These are phyloP conservation scores for Phytophthora gonapodyides DNA, from an alignment of 352 stramenopile species.

Conservation along the genomic window DNA sequence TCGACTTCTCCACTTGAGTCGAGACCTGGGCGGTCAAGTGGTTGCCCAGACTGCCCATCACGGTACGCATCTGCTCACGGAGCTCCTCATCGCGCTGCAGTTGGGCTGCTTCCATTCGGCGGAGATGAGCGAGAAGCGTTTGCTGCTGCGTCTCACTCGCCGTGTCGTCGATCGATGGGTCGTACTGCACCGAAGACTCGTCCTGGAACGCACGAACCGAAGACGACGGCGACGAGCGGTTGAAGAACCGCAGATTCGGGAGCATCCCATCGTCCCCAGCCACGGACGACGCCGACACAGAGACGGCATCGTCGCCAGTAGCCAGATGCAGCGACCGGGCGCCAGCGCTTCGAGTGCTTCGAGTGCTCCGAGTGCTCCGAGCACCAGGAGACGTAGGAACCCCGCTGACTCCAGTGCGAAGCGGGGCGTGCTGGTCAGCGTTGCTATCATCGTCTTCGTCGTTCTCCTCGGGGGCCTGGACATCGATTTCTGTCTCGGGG, in stretches of 20 bases:
- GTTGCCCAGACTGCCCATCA: slow-evolving; percentile 62
- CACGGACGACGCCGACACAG: slow-evolving; percentile 48
- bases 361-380: slow-evolving; percentile 42
- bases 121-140: slow-evolving; percentile 58
- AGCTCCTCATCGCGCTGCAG: slow-evolving; percentile 70
- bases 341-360: slow-evolving; percentile 34
- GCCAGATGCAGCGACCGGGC: slow-evolving; percentile 37
- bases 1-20: slow-evolving; percentile 78
- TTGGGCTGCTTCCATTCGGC: slow-evolving; percentile 74
- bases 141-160: slow-evolving; percentile 61
- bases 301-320: slow-evolving; percentile 48
- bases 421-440: slow-evolving; percentile 25
- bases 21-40: slow-evolving; percentile 65
- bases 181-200: slow-evolving; percentile 69
- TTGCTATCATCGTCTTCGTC: slow-evolving; percentile 56
- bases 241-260: slow-evolving; percentile 64
- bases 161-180: slow-evolving; percentile 74
- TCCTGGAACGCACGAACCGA: slow-evolving; percentile 82
- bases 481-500: slow-evolving; percentile 73
- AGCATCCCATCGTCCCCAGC: slow-evolving; percentile 55
- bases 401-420: slow-evolving; percentile 22
- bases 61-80: slow-evolving; percentile 66
- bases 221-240: slow-evolving; percentile 76
- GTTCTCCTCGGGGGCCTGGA: slow-evolving; percentile 44
- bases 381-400: slow-evolving; percentile 42